Base-by-base conservation (phyloP, 2,329 filamentous ascomycete species). In the Aspergillus oerlinghausenensis region DNA sequence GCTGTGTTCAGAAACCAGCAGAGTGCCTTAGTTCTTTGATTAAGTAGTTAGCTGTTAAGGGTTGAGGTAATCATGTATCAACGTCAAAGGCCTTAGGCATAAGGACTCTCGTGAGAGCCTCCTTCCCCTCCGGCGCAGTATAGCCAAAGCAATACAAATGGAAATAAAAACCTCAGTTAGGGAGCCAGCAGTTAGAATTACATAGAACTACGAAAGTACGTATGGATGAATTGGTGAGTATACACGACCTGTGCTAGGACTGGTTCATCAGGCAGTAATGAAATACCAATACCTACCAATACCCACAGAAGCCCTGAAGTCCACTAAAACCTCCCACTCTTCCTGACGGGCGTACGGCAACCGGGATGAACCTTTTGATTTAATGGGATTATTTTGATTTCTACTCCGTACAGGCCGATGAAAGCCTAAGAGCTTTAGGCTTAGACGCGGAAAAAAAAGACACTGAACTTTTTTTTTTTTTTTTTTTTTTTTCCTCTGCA, bases 221-320 rank as follows among this genome's bases (percentile, higher is more conserved):
- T 57, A 51, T 47, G 55, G 53, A 57, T 35, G 43, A 58, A 54
- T 35, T 35, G 2, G 32, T 35, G 32, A 35, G 14, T 35, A 35
- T 35, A 17, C 32, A 17, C 32, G 5, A 35, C 32, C 5, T 38
- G 32, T 38, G 14, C 14, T 42, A 56, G 54, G 50, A 38, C 23
- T 54, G 59, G 59, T 57, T 62, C 59, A 62, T 63, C 10, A 61
- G 32, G 11, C 14, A 35, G 32, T 35, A 14, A 35, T 35, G 5
- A 35, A 35, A 35, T 35, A 35, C 5, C 14, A 14, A 65, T 65
- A 62, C 63, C 65, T 35, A 35, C 5, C 14, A 14, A 65, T 65
- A 62, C 63, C 65, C 65, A 67, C 65, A 64, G 58, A 63, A 67
- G 61, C 63, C 62, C 62, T 64, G 62, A 64, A 62, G 57, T 57